A percentile compares a stretch with the other conserved stretches of the same genome.
These are phyloP conservation scores for Kodamaea derodonti DNA, from an alignment of 1,139 yeast species.

Conservation along the genomic window DNA sequence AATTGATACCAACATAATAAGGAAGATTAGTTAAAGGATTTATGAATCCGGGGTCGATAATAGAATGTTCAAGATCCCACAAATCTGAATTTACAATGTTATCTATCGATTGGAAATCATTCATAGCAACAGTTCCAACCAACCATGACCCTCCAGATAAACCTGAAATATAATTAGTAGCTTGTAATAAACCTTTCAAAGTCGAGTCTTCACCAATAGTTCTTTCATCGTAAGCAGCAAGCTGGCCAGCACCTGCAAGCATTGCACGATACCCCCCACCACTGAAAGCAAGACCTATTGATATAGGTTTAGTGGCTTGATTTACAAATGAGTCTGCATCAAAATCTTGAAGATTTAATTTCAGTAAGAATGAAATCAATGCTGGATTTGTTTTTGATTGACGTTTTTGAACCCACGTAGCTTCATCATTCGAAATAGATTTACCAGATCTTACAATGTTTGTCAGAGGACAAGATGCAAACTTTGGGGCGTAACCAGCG, in stretches of 20 bases:
- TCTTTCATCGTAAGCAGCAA: constrained; percentile 76
- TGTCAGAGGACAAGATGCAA: not conserved
- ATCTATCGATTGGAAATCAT: constrained; percentile 35
- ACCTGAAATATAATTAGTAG: constrained; percentile 34
- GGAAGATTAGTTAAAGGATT: constrained; percentile 10
- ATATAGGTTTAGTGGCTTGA: constrained; percentile 28
- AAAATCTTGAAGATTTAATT: constrained; percentile 14
- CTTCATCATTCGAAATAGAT: constrained; percentile 30
- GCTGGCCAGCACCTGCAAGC: constrained; percentile 82
- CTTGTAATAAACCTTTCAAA: constrained; percentile 38
- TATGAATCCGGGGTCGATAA: constrained; percentile 41
- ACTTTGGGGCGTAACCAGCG: constrained; percentile 1
- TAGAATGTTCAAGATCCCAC: constrained; percentile 31
- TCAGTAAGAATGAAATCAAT: constrained; percentile 31
- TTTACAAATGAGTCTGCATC: constrained; percentile 13
- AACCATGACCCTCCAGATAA: constrained; percentile 42
- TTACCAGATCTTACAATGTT: not conserved
- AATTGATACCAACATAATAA: constrained; percentile 8
- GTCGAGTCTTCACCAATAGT: constrained; percentile 47
- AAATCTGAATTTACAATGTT: constrained; percentile 9
- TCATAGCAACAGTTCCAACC: constrained; percentile 31
- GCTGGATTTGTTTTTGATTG: constrained; percentile 50
- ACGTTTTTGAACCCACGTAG: constrained; percentile 42
- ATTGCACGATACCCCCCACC: constrained; percentile 95
- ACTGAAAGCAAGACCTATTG: constrained; percentile 71